These are phyloP conservation scores for Penicillium salamii DNA, from an alignment of 495 filamentous ascomycete genomes.

Conservation along the genomic window DNA sequence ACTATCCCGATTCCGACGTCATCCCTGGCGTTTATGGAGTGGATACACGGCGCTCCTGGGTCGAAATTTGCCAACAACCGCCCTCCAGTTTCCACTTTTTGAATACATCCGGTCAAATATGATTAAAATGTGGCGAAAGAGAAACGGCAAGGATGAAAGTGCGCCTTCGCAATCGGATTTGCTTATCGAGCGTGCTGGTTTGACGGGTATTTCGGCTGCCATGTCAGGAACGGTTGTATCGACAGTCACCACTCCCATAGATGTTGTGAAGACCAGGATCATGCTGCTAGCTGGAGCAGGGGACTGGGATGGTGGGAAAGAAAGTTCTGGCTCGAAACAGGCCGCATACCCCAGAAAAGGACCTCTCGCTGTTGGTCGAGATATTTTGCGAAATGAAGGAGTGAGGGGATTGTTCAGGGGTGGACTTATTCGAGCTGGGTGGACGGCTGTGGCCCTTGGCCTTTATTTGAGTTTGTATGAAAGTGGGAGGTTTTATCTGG, in stretches of 20 bases:
- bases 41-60: conserved; percentile 79
- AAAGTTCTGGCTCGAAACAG: conserved; percentile 9
- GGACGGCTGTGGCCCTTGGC: conserved; percentile 78
- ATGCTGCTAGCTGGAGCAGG: conserved; percentile 52
- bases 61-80: conserved; percentile 82
- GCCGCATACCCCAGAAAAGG: conserved; percentile 17
- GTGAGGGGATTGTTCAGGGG: conserved; percentile 73
- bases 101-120: conserved; percentile 57
- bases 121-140: conserved; percentile 28
- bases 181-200: conserved; percentile 48
- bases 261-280: conserved; percentile 81
- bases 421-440: conserved; percentile 68
- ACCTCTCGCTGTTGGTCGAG: conserved; percentile 54
- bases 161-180: conserved; percentile 11
- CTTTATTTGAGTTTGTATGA: conserved; percentile 88
- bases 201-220: conserved; percentile 70
- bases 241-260: conserved; percentile 73
- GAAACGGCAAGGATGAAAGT: conserved; percentile 13
- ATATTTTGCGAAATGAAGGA: conserved; percentile 62
- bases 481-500: conserved; percentile 68
- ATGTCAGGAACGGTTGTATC: conserved; percentile 67
- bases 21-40: conserved; percentile 44
- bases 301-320: too few relatives aligned
- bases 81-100: conserved; percentile 84
- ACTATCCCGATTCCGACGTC: conserved; percentile 47